Conservation (phyloP, 1,139 yeast species). For the Sugiyamaella grinbergsii region DNA sequence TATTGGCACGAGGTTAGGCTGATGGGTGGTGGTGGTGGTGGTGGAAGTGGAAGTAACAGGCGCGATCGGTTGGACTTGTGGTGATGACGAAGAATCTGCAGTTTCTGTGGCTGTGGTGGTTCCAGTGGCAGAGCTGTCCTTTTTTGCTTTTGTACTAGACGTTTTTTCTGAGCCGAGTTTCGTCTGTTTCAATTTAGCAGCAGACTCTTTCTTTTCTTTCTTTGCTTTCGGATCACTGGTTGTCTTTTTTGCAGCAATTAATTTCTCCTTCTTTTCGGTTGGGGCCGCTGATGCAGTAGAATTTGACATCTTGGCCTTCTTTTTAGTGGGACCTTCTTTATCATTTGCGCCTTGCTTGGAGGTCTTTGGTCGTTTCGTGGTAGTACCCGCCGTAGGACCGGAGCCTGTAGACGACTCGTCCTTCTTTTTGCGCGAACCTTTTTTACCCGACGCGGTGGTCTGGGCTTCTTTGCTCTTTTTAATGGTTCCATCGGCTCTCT, state of each 20-base stretch:
- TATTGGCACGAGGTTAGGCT: constrained; percentile 2
- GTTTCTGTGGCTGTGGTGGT: constrained; percentile 8
- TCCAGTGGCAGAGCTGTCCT: constrained; percentile 8
- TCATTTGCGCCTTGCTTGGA: constrained; percentile 20
- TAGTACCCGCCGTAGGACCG: constrained; percentile 4
- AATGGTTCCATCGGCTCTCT: constrained; percentile 47
- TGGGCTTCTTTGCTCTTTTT: constrained; percentile 42
- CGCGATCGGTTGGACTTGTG: background rate
- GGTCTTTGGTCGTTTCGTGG: constrained; percentile 16
- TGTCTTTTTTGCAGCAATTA: constrained; percentile 15
- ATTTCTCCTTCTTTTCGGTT: constrained; percentile 22
- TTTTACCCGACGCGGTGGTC: constrained; percentile 16
- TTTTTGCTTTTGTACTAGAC: constrained; percentile 9
- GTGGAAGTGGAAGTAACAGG: constrained; percentile 5
- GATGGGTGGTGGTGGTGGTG: constrained; percentile 3
- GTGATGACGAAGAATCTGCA: background rate
- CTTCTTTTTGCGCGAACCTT: constrained; percentile 16
- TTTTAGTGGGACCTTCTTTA: constrained; percentile 18
- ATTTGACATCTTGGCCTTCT: constrained; percentile 22
- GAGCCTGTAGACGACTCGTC: constrained; percentile 14
- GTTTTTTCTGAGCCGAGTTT: constrained; percentile 12
- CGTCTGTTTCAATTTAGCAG: constrained; percentile 13
- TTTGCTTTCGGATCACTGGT: constrained; percentile 20
- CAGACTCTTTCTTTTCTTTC: constrained; percentile 19
- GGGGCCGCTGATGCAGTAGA: constrained; percentile 9